Evolutionary conservation across 2,329 filamentous ascomycete genomes (phyloP).

Genomic region (Hypoxylon rubiginosum): DNA sequence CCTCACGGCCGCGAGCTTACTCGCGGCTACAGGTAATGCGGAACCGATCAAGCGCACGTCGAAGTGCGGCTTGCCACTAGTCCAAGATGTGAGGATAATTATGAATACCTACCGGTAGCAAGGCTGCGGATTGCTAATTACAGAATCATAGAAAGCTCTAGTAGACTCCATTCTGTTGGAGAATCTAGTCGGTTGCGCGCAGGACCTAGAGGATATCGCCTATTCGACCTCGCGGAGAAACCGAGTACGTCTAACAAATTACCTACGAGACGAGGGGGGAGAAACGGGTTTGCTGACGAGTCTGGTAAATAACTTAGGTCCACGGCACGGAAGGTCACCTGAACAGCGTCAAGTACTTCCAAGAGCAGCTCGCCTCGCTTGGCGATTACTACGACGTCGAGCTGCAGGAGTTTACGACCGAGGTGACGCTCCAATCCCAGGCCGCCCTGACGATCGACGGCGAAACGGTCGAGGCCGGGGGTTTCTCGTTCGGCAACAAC

Average conservation of each 20-base stretch:
- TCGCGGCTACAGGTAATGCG: conserved; percentile 42
- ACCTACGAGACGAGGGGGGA: conserved; percentile 25
- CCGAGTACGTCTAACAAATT: conserved; percentile 42
- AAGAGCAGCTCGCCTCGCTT: conserved; percentile 52
- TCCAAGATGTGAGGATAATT: conserved; percentile 46
- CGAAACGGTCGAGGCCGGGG: conserved; percentile 39
- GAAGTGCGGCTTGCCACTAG: conserved; percentile 35
- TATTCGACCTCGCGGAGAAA: conserved; percentile 49
- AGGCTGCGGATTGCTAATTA: conserved; percentile 27
- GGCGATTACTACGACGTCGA: conserved; percentile 53
- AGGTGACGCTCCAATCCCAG: conserved; percentile 43
- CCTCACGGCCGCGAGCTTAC: conserved; percentile 38
- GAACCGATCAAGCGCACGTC: conserved; percentile 36
- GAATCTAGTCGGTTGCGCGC: conserved; percentile 49
- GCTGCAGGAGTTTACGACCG: conserved; percentile 49
- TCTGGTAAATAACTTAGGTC: conserved; percentile 36
- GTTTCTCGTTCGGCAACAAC: conserved; percentile 58
- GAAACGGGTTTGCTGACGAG: conserved; percentile 7
- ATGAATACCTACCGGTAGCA: no score
- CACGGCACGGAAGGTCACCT: conserved; percentile 54
- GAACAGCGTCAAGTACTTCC: conserved; percentile 53
- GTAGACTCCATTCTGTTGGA: conserved; percentile 46
- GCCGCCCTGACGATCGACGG: conserved; percentile 42
- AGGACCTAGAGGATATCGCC: conserved; percentile 51
- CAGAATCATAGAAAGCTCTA: conserved; percentile 43